Conservation (phyloP, 352 stramenopile genomes). For the Pythium rishiriense region DNA sequence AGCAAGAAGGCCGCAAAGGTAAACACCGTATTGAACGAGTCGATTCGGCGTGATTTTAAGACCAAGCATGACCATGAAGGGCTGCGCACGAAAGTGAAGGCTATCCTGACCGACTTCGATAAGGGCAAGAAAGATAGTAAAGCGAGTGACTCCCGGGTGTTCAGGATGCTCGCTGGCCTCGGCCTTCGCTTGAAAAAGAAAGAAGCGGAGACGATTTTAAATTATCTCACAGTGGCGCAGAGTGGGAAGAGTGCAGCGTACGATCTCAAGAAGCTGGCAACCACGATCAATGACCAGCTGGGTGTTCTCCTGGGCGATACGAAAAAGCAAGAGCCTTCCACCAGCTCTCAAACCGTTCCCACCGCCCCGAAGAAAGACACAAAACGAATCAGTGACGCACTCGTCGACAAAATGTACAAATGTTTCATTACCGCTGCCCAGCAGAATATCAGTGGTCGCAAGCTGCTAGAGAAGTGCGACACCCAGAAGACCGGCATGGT, state of each 20-base stretch:
- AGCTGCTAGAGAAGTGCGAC: slow-evolving; percentile 77
- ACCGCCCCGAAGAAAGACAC: neutral
- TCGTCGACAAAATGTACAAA: slow-evolving; percentile 65
- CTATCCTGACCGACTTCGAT: slow-evolving; percentile 18
- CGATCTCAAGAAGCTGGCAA: slow-evolving; percentile 27
- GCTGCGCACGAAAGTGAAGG: slow-evolving; percentile 31
- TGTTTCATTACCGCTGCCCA: slow-evolving; percentile 71
- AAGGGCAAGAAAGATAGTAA: slow-evolving; percentile 29
- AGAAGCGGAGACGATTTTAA: slow-evolving; percentile 49
- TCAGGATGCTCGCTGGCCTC: slow-evolving; percentile 53
- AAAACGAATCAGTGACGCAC: slow-evolving; percentile 17
- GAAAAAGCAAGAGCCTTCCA: slow-evolving; percentile 9
- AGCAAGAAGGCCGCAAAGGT: slow-evolving; percentile 32
- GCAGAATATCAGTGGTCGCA: slow-evolving; percentile 71
- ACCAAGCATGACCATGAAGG: slow-evolving; percentile 39
- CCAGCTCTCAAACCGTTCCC: neutral
- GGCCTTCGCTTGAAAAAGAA: slow-evolving; percentile 48
- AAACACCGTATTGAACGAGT: slow-evolving; percentile 31
- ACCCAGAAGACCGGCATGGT: slow-evolving; percentile 47
- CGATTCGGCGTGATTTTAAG: slow-evolving; percentile 39
- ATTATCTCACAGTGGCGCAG: slow-evolving; percentile 34
- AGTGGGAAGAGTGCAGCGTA: slow-evolving; percentile 30
- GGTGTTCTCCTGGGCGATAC: slow-evolving; percentile 10
- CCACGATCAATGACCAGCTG: slow-evolving; percentile 20
- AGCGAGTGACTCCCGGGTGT: slow-evolving; percentile 59